These are phyloP conservation scores for Aureobasidium namibiae DNA, from an alignment of 2,329 filamentous ascomycete species.

Conservation along the genomic window DNA sequence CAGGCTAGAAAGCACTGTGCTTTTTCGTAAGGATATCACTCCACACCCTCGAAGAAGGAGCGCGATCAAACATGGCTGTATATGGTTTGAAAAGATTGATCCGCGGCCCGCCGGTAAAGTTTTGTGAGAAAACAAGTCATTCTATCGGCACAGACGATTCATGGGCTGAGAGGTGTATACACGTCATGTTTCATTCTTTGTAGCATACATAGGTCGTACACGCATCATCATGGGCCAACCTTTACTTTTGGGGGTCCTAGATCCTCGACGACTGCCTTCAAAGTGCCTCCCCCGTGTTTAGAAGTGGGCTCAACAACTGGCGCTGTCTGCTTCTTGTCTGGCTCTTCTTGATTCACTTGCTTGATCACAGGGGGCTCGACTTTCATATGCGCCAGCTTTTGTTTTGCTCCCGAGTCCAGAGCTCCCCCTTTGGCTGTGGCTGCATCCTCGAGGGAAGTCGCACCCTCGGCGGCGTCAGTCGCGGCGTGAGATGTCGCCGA, in stretches of 20 bases:
- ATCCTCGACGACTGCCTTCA: conserved; percentile 7
- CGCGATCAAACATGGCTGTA: no score
- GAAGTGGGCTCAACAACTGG: background rate
- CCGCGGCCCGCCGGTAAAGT: no score
- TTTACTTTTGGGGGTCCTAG: background rate
- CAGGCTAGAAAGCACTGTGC: no score
- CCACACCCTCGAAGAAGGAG: no score
- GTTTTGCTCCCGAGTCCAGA: conserved; percentile 5
- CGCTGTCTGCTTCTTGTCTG: background rate
- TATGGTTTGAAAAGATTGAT: no score
- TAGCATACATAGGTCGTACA: background rate
- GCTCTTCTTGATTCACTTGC: background rate
- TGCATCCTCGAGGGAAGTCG: background rate
- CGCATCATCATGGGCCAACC: background rate
- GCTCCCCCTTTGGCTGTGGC: background rate
- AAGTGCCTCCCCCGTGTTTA: background rate
- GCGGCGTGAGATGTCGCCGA: background rate
- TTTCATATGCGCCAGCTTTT: conserved; percentile 5
- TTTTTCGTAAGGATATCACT: no score
- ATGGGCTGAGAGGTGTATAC: background rate
- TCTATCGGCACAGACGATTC: background rate
- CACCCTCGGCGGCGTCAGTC: background rate
- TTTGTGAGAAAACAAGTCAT: no score
- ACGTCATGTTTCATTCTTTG: background rate
- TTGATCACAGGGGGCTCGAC: background rate